Evolutionary conservation across 306 rosid species (phyloP).

Genomic region (Cotoneaster glaucophyllus): DNA sequence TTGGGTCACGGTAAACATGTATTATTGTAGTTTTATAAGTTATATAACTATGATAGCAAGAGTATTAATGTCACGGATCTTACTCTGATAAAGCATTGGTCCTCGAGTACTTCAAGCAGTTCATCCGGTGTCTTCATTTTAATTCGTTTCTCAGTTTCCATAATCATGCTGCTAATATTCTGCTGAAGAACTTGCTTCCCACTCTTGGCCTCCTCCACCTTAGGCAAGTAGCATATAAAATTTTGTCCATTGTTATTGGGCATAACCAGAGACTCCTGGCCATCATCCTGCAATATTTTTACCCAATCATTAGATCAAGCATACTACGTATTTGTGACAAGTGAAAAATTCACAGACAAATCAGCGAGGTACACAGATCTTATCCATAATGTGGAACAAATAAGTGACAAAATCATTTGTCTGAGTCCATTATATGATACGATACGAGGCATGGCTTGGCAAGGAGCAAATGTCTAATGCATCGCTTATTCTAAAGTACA

Average conservation of each 20-base stretch:
- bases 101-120: slow-evolving; percentile 77
- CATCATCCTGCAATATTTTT: slow-evolving; percentile 57
- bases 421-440: neutral
- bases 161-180: slow-evolving; percentile 76
- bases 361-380: neutral
- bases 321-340: neutral
- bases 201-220: slow-evolving; percentile 68
- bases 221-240: slow-evolving; percentile 81
- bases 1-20: neutral
- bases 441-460: neutral
- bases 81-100: slow-evolving; percentile 66
- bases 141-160: slow-evolving; percentile 69
- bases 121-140: slow-evolving; percentile 94
- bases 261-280: slow-evolving; percentile 71
- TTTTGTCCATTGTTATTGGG: slow-evolving; percentile 66
- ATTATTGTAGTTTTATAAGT: neutral
- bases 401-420: neutral
- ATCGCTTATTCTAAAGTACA: neutral
- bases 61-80: slow-evolving; percentile 20
- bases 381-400: neutral
- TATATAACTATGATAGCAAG: neutral
- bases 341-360: neutral
- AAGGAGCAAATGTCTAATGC: neutral
- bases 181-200: slow-evolving; percentile 53
- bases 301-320: slow-evolving; percentile 1